Evolutionary conservation across 495 filamentous ascomycete species (phyloP).

Genomic region (Penicillium canescens): DNA sequence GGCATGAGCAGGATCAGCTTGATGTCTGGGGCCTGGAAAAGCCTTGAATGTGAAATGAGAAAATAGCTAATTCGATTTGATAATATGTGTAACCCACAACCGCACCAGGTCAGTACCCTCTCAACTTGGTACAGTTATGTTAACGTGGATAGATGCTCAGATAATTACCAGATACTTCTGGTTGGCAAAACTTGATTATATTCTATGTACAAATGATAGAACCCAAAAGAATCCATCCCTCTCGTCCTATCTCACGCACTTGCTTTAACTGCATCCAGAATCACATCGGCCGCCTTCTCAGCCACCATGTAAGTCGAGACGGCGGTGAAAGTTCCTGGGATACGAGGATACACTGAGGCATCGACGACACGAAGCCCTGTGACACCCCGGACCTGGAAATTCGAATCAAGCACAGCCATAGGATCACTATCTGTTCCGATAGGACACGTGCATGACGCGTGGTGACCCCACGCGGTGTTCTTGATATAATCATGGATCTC

Average conservation of each 20-base stretch:
- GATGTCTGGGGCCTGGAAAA: constrained; percentile 45
- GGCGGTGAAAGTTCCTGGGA: constrained; percentile 59
- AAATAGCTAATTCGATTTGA: not conserved
- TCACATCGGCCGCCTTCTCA: constrained; percentile 60
- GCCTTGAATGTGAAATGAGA: not conserved
- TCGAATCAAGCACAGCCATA: constrained; percentile 60
- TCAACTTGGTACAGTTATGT: too few relatives aligned
- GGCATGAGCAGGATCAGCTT: constrained; percentile 32
- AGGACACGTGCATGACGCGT: constrained; percentile 58
- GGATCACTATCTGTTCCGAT: constrained; percentile 57
- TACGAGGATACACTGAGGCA: constrained; percentile 58
- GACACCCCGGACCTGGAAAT: constrained; percentile 57
- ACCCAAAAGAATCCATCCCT: not conserved
- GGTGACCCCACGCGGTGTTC: constrained; percentile 58
- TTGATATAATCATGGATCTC: constrained; percentile 50
- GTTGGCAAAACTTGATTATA: too few relatives aligned
- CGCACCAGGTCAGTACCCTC: too few relatives aligned
- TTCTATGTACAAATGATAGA: not conserved
- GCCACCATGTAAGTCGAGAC: constrained; percentile 61
- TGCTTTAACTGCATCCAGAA: not conserved
- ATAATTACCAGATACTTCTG: too few relatives aligned
- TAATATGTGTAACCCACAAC: too few relatives aligned
- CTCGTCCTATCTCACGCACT: not conserved
- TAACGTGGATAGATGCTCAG: too few relatives aligned
- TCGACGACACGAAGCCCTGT: constrained; percentile 60